phyloP scores from a whole-genome alignment of 352 stramenopile genomes.

The Saprolegnia parasitica region DNA sequence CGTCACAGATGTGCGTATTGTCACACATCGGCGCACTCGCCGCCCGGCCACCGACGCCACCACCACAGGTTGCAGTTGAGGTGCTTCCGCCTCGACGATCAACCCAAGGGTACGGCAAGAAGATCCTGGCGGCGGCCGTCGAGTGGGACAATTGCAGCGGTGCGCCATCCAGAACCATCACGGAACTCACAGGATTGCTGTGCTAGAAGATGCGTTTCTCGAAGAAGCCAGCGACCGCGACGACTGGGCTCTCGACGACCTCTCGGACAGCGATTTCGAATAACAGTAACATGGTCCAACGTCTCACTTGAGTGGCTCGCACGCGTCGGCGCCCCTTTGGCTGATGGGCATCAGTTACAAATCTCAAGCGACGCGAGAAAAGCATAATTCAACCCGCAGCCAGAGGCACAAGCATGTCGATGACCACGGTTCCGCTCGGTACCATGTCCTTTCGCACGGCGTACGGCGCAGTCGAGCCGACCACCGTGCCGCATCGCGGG shows the following conservation, averaged over 20 bases:
- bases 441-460: not conserved
- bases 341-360: not conserved
- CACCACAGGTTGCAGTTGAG: slow-evolving; percentile 1
- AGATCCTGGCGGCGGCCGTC: not conserved
- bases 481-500: not conserved
- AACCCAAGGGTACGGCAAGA: slow-evolving; percentile 7
- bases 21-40: slow-evolving; percentile 22
- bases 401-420: not conserved
- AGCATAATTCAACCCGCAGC: not conserved
- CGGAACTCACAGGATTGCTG: too few species aligned
- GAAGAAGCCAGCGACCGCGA: slow-evolving; percentile 9
- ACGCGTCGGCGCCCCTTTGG: not conserved
- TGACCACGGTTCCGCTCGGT: not conserved
- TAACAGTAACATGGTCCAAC: not conserved
- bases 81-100: not conserved
- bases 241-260: slow-evolving; percentile 16
- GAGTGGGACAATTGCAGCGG: slow-evolving; percentile 27
- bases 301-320: too few species aligned
- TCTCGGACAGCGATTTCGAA: slow-evolving; percentile 29
- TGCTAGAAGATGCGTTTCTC: slow-evolving; percentile 23
- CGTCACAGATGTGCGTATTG: slow-evolving; percentile 22
- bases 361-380: not conserved
- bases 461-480: not conserved
- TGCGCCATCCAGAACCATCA: too few species aligned
- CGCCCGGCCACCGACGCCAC: not conserved